Evolutionary conservation across 441 rosid species (phyloP).

Genomic region (Metrosideros polymorpha): DNA sequence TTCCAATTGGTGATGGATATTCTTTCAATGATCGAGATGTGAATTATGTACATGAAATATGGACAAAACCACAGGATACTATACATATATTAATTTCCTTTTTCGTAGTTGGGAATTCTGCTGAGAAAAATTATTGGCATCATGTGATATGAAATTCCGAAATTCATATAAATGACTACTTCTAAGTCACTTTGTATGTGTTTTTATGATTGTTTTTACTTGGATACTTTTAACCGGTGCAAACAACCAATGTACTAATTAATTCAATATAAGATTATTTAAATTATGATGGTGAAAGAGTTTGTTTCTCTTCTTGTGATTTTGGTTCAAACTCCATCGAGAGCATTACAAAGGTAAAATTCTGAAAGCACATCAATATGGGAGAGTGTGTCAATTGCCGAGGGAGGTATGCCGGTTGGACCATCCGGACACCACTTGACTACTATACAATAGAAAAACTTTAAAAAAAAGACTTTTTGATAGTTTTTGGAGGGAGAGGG

Average conservation of each 20-base stretch:
- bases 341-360: too few relatives aligned
- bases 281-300: background rate
- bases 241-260: background rate
- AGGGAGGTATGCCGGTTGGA: too few relatives aligned
- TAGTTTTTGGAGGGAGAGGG: background rate
- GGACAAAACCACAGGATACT: background rate
- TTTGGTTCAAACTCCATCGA: too few relatives aligned
- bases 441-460: background rate
- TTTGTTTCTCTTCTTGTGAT: too few relatives aligned
- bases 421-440: too few relatives aligned
- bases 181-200: background rate
- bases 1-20: background rate
- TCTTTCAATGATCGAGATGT: background rate
- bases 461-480: background rate
- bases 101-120: background rate
- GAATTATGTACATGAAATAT: background rate
- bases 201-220: background rate
- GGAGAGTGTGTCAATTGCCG: too few relatives aligned
- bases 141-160: background rate
- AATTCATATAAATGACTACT: background rate
- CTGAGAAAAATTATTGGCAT: background rate
- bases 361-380: too few relatives aligned
- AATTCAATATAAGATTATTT: background rate
- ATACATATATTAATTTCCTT: background rate
- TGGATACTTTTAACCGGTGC: background rate